Base-by-base conservation (phyloP, 2,329 filamentous ascomycete species). In the Corynespora cassiicola region DNA sequence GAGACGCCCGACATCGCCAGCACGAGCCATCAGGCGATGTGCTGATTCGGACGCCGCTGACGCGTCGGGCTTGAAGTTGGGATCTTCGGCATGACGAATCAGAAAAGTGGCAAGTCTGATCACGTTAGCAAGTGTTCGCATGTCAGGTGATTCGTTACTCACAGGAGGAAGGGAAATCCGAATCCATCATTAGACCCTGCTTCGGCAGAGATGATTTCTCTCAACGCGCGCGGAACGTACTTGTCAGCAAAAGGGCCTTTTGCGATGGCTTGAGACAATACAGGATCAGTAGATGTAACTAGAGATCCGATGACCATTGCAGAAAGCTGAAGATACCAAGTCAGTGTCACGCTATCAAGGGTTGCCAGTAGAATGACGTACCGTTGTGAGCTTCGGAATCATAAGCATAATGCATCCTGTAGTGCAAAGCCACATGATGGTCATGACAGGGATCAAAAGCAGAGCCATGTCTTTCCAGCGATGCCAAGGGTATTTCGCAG, bases 191-290 rank as follows among this genome's bases (percentile, higher is more conserved):
- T 82, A 2, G 75, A 76, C 2, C 80, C 80, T 2, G 78, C 78
- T 43, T 83, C 80, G 2, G 79, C 73, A 0, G 79, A 81, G 15
- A 83, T 82, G 39, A 82, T 78, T 46, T 82, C 78, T 15, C 79
- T 74, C 4, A 84, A 66, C 4, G 73, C 68, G 1, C 78, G 73
- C 7, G 74, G 66, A 2, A 83, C 79, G 42, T 75, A 82, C 43
- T 80, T 80, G 50, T 84, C 79, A 1, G 80, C 73, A 49, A 84
- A 81, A 0, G 78, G 75, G 0, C 79, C 79, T 55, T 82, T 82
- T 16, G 79, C 80, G 16, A 82, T 73, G 20, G 78, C 77, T 50
- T 82, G 79, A 0, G 78, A 81, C 7, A 83, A 64, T 11, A 82
- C 70, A 0, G 79, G 79, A 36, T 82, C 80, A 1, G 79, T 83